Percentiles rank a stretch among this genome's conserved stretches.
Evolutionary conservation across 1,139 yeast genomes (phyloP).

Genomic region (Debaryomyces sp.): DNA sequence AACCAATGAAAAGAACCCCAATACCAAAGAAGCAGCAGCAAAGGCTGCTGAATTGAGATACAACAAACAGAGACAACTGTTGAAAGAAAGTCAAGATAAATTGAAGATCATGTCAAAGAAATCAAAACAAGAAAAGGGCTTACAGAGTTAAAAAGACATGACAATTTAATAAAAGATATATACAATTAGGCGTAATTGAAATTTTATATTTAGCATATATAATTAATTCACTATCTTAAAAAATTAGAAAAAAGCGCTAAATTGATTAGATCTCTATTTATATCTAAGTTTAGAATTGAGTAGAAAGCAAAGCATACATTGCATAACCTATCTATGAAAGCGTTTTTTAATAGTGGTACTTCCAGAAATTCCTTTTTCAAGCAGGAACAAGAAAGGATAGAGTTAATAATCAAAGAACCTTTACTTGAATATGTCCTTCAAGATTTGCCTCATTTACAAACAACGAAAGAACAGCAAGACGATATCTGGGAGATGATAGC

Average conservation of each 20-base stretch:
- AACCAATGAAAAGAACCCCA: background rate
- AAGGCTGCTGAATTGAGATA: conserved; percentile 39
- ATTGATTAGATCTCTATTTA: background rate
- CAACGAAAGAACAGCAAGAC: conserved; percentile 25
- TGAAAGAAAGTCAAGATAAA: conserved; percentile 28
- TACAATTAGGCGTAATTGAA: background rate
- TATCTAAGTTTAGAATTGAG: background rate
- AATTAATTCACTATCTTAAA: background rate
- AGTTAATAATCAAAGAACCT: conserved; percentile 28
- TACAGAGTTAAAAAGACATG: conserved; percentile 10
- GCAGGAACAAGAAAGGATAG: conserved; percentile 30
- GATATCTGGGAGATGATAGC: conserved; percentile 42
- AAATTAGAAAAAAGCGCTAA: background rate
- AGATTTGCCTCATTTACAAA: conserved; percentile 38
- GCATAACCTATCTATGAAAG: background rate
- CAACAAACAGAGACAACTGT: conserved; percentile 27
- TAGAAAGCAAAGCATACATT: background rate
- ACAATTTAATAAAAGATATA: background rate
- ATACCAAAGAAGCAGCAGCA: conserved; percentile 35
- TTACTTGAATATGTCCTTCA: conserved; percentile 33
- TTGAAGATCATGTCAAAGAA: conserved; percentile 32
- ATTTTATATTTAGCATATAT: background rate
- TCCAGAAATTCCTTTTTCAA: conserved; percentile 28
- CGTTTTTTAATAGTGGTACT: conserved; percentile 6
- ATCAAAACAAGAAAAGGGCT: conserved; percentile 38